Conservation (phyloP, 305 asterid genomes). For the Fraxinus sp. region DNA sequence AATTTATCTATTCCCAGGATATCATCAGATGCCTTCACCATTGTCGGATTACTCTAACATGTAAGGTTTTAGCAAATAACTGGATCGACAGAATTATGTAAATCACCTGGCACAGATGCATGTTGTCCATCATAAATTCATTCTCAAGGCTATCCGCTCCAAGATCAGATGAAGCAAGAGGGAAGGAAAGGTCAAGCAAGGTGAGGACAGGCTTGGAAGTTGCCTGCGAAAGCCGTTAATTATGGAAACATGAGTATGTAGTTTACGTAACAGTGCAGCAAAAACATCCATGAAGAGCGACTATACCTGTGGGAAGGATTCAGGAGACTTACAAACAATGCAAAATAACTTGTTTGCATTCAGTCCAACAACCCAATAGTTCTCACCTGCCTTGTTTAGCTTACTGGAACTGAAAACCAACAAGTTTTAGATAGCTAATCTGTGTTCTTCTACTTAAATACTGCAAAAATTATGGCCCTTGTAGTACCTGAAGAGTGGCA, state of each 20-base stretch:
- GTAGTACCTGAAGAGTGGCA: conserved; percentile 91
- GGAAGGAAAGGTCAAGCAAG: conserved; percentile 81
- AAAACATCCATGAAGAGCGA: conserved; percentile 18
- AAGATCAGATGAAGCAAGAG: conserved; percentile 91
- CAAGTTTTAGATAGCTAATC: conserved; percentile 19
- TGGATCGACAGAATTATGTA: conserved; percentile 15
- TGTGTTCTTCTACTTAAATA: background rate
- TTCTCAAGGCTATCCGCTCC: conserved; percentile 95
- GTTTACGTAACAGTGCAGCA: conserved; percentile 16
- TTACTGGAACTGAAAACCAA: conserved; percentile 55
- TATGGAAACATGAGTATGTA: conserved; percentile 17
- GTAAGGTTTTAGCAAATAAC: conserved; percentile 16
- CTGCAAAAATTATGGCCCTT: background rate
- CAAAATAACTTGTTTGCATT: conserved; percentile 78
- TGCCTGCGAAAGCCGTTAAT: conserved; percentile 45
- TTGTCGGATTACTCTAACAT: background rate
- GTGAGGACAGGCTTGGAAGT: conserved; percentile 87
- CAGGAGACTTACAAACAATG: conserved; percentile 85
- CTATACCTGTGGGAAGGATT: conserved; percentile 79
- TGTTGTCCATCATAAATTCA: conserved; percentile 74
- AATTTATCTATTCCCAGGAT: conserved; percentile 3
- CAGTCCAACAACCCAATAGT: conserved; percentile 85
- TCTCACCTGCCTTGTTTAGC: conserved; percentile 72
- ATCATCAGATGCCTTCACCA: conserved; percentile 5
- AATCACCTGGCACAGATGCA: conserved; percentile 70